phyloP scores from a whole-genome alignment of 768 basidiomycete species.

The Cystobasidium onofrii region DNA sequence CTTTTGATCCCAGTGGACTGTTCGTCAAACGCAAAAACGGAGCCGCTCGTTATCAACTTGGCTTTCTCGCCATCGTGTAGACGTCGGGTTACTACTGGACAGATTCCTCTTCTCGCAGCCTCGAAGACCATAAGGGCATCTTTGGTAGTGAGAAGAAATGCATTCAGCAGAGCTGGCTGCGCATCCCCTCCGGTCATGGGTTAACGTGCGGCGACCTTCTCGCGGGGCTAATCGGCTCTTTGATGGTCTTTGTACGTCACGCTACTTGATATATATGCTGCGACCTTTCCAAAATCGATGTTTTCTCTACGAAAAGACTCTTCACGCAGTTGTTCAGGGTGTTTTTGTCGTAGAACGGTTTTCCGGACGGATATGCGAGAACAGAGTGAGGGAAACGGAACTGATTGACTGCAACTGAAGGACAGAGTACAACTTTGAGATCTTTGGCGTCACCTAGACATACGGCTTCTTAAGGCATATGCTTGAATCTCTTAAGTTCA shows the following conservation, averaged over 20 bases:
- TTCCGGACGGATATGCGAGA: too few relatives aligned
- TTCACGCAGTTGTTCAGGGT: too few relatives aligned
- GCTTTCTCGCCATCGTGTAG: slow-evolving; percentile 79
- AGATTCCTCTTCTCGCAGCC: slow-evolving; percentile 25
- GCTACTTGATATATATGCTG: too few relatives aligned
- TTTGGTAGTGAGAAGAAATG: slow-evolving; percentile 22
- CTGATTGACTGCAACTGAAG: neutral
- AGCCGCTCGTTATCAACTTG: slow-evolving; percentile 83
- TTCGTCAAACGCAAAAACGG: slow-evolving; percentile 95
- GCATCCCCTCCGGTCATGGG: slow-evolving; percentile 6
- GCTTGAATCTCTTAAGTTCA: neutral
- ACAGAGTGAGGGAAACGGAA: neutral
- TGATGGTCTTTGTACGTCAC: too few relatives aligned
- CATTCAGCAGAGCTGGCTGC: slow-evolving; percentile 30
- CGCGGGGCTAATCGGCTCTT: too few relatives aligned
- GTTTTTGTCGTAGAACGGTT: too few relatives aligned
- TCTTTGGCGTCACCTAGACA: neutral
- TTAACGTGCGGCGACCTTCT: neutral
- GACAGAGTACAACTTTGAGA: neutral
- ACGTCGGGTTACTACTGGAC: slow-evolving; percentile 59
- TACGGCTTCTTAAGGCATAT: neutral
- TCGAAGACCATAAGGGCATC: slow-evolving; percentile 31
- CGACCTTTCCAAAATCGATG: too few relatives aligned
- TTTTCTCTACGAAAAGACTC: too few relatives aligned
- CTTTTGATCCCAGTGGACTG: slow-evolving; percentile 94